A percentile compares a stretch with the other conserved stretches of the same genome.
phyloP scores from a whole-genome alignment of 208 protist species.

The Porcisia hertigi region DNA sequence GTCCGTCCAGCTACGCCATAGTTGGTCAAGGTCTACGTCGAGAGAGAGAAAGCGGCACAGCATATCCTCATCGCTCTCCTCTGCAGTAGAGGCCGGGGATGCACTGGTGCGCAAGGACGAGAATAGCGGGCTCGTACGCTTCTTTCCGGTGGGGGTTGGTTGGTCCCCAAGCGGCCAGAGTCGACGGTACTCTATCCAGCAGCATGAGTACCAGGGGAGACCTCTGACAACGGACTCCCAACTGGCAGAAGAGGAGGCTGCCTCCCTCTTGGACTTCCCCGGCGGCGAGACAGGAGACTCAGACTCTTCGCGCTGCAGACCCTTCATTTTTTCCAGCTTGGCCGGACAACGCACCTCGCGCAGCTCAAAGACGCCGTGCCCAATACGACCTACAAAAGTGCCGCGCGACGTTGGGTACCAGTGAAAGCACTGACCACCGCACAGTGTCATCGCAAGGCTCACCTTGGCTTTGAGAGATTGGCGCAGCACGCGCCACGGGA shows the following conservation, averaged over 20 bases:
- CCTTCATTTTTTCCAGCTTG: neutral
- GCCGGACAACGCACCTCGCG: conserved; percentile 15
- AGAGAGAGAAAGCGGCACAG: conserved; percentile 63
- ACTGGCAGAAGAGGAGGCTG: neutral
- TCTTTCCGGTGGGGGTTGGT: neutral
- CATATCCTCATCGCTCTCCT: conserved; percentile 35
- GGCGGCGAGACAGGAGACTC: neutral
- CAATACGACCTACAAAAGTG: conserved; percentile 59
- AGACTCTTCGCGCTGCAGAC: neutral
- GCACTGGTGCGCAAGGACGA: neutral
- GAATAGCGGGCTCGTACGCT: neutral
- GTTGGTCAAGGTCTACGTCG: conserved; percentile 55
- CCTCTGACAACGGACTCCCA: neutral
- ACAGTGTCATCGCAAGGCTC: conserved; percentile 57
- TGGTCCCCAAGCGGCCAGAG: conserved; percentile 1
- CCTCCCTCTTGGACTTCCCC: neutral
- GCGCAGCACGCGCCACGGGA: conserved; percentile 36
- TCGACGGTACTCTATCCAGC: conserved; percentile 23
- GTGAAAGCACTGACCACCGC: conserved; percentile 80
- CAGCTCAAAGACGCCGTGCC: conserved; percentile 52
- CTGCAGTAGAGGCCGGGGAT: neutral
- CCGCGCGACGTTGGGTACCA: conserved; percentile 48
- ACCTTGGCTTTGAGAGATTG: conserved; percentile 33
- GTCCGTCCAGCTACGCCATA: conserved; percentile 62
- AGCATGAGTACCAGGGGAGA: neutral